phyloP scores from a whole-genome alignment of 2,329 filamentous ascomycete genomes.

The Orbilia ellipsospora region DNA sequence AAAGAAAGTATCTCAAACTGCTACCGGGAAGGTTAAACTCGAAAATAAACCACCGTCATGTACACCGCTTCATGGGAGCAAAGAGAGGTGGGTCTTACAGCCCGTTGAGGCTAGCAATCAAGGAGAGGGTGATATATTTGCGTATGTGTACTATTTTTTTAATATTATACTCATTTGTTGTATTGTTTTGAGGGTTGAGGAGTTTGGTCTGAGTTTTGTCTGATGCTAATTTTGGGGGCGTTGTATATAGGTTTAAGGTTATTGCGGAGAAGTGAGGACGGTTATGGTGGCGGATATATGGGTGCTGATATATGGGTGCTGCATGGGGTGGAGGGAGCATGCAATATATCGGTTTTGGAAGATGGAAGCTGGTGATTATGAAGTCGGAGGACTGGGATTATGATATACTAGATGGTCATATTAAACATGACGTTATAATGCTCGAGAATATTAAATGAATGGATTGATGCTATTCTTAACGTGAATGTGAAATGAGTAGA shows the following conservation, averaged over 20 bases:
- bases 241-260: conserved; percentile 22
- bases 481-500: no score
- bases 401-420: no score
- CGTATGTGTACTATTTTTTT: conserved; percentile 14
- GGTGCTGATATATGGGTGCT: no score
- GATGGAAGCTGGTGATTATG: no score
- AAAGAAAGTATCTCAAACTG: background rate
- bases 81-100: conserved; percentile 18
- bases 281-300: no score
- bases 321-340: no score
- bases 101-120: conserved; percentile 17
- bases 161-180: background rate
- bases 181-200: background rate
- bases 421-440: no score
- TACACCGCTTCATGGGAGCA: background rate
- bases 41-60: background rate
- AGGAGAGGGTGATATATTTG: conserved; percentile 13
- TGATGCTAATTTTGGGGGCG: background rate
- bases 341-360: no score
- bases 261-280: conserved; percentile 3
- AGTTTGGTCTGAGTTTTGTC: background rate
- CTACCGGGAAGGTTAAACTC: background rate
- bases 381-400: no score
- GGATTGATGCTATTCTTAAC: no score
- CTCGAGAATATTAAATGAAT: no score